These are phyloP conservation scores for Cercospora beticola DNA, from an alignment of 2,329 filamentous ascomycete species.

Conservation along the genomic window DNA sequence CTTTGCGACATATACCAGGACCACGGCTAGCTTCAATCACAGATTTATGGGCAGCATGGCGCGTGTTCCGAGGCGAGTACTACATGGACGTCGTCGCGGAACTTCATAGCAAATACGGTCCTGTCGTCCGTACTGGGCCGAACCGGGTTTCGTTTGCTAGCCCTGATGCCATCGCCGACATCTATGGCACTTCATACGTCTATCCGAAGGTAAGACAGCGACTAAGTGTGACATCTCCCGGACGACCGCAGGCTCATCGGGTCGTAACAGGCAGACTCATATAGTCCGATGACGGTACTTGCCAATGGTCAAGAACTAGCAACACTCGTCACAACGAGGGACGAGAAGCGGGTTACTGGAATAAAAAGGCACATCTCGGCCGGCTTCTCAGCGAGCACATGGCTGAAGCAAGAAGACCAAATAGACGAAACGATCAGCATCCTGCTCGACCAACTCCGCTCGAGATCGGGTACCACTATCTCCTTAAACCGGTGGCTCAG, in stretches of 20 bases:
- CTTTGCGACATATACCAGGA: constrained; percentile 13
- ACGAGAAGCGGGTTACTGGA: constrained; percentile 19
- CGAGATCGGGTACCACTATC: background rate
- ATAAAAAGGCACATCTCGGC: constrained; percentile 17
- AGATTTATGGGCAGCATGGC: constrained; percentile 14
- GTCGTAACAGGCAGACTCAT: constrained; percentile 9
- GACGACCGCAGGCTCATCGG: background rate
- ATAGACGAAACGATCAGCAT: constrained; percentile 13
- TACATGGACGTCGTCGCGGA: constrained; percentile 30
- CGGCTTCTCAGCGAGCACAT: constrained; percentile 19
- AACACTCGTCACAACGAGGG: constrained; percentile 11
- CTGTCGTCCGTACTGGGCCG: constrained; percentile 34
- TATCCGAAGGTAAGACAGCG: background rate
- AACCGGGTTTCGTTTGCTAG: constrained; percentile 28
- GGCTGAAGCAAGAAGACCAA: constrained; percentile 20
- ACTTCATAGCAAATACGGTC: constrained; percentile 30
- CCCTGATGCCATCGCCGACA: constrained; percentile 14
- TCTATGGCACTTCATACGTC: constrained; percentile 14
- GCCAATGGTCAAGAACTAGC: constrained; percentile 16
- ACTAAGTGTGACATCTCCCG: background rate
- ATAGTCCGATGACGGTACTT: constrained; percentile 15
- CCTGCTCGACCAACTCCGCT: constrained; percentile 10
- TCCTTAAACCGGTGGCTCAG: constrained; percentile 12
- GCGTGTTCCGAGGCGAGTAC: constrained; percentile 17
- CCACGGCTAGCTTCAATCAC: constrained; percentile 17